Evolutionary conservation across 768 basidiomycete genomes (phyloP), one percentile per base, ranked within the genome.

Genomic region (Wakefieldia striispora): DNA sequence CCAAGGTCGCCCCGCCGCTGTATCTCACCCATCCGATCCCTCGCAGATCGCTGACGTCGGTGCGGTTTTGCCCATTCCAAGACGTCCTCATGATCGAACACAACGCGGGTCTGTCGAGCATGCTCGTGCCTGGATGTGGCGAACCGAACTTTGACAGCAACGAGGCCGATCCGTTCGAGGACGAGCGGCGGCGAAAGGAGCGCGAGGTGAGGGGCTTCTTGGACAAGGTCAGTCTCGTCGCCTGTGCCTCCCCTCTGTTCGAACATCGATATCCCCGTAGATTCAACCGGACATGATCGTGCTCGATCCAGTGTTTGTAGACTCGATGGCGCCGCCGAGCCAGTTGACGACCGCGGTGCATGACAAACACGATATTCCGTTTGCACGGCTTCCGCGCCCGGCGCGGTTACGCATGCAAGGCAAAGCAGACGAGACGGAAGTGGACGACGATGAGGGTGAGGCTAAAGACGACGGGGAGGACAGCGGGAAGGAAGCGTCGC

Each of bases 101-200:
- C 64, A 63, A 76, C 5, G 75, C 74, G 0, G 95, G 95, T 1
- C 72, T 98, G 16, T 90, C 90, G 4, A 88, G 81, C 36, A 79
- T 98, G 43, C 76, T 98, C 47, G 86, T 98, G 0, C 97, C 97
- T 0, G 95, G 95, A 23, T 73, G 85, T 9, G 97, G 95, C 29
- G 95, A 98, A 67, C 83, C 95, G 40, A 94, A 97, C 75, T 95
- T 94, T 65, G 97, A 99, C 62, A 89, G 87, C 50, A 67, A 78
- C 13, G 97, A 98, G 67, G 91, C 92, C 0, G 95, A 99, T 79
- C 93, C 95, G 3, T 97, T 88, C 72, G 95, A 99, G 69, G 81
- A 85, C 61, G 83, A 79, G 66, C 84, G 82, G 54, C 77, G 88
- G 19, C 71, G 93, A 49, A 77, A 90, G 47, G 97, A 98, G 72